Evolutionary conservation across 768 basidiomycete genomes (phyloP), one percentile per base, ranked within the genome.

Genomic region (Cystobasidiopsis lactophilus): DNA sequence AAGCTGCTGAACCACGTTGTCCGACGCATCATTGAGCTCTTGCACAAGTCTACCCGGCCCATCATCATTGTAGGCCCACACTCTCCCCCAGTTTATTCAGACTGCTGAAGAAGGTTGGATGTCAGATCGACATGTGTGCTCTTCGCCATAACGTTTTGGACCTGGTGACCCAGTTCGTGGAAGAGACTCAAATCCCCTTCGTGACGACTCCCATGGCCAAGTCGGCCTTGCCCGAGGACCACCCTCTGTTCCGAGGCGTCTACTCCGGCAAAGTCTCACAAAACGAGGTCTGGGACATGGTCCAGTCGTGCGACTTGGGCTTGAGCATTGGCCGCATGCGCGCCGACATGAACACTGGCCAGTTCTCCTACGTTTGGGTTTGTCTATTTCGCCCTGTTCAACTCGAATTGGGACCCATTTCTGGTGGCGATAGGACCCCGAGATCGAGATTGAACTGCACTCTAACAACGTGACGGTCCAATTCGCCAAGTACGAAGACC

Each of bases 181-280:
- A 68, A 51, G 69, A 71, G 52, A 83, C 80, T 1, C 72, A 72
- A 3, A 82, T 78, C 66, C 79, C 81, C 0, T 80, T 85, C 4
- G 85, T 79, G 62, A 70, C 77, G 2, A 72, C 82, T 0, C 83
- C 82, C 0, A 85, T 85, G 83, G 83, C 81, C 10, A 85, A 85
- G 66, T 74, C 77, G 0, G 72, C 75, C 0, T 66, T 85, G 11
- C 71, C 73, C 31, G 83, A 85, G 63, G 69, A 70, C 18, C 75
- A 76, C 46, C 72, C 75, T 45, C 74, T 80, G 3, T 50, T 80
- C 48, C 11, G 48, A 9, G 48, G 48, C 21, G 79, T 82, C 41
- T 83, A 83, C 60, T 70, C 82, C 33, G 83, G 83, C 1, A 72
- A 74, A 10, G 71, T 82, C 59, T 78, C 73, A 16, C 71, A n/a